Conservation (phyloP, 768 basidiomycete genomes). For the Dacryopinax primogenitus region DNA sequence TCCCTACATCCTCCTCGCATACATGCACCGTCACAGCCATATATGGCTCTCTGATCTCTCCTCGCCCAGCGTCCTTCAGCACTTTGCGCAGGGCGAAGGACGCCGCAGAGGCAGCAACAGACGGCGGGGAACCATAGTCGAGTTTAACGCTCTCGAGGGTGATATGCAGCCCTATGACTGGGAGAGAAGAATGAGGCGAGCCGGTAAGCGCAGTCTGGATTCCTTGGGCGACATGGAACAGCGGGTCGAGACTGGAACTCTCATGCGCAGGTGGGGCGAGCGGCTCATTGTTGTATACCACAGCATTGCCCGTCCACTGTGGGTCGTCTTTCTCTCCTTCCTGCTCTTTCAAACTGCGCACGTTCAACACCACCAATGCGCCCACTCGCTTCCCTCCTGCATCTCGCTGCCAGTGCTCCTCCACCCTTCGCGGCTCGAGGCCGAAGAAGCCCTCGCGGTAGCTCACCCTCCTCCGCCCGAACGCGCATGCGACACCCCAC, state of each 20-base stretch:
- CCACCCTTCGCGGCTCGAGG: slow-evolving; percentile 22
- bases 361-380: slow-evolving; percentile 41
- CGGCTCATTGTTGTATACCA: slow-evolving; percentile 42
- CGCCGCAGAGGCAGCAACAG: slow-evolving; percentile 52
- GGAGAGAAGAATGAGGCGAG: slow-evolving; percentile 65
- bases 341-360: slow-evolving; percentile 41
- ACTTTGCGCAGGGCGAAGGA: slow-evolving; percentile 44
- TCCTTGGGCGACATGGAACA: slow-evolving; percentile 39
- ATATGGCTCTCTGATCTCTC: slow-evolving; percentile 69
- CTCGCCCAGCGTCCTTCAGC: slow-evolving; percentile 50
- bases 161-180: slow-evolving; percentile 51
- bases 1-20: slow-evolving; percentile 54
- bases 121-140: slow-evolving; percentile 37
- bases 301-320: slow-evolving; percentile 64
- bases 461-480: slow-evolving; percentile 64
- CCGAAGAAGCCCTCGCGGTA: slow-evolving; percentile 51
- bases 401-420: slow-evolving; percentile 48
- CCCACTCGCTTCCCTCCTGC: slow-evolving; percentile 43
- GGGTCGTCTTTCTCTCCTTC: slow-evolving; percentile 45
- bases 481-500: slow-evolving; percentile 64
- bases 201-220: slow-evolving; percentile 58
- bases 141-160: slow-evolving; percentile 37
- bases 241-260: slow-evolving; percentile 10
- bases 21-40: slow-evolving; percentile 56
- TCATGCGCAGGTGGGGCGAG: slow-evolving; percentile 22